Conservation (phyloP, 768 basidiomycete species). For the Trichaptum fuscoviolaceum region DNA sequence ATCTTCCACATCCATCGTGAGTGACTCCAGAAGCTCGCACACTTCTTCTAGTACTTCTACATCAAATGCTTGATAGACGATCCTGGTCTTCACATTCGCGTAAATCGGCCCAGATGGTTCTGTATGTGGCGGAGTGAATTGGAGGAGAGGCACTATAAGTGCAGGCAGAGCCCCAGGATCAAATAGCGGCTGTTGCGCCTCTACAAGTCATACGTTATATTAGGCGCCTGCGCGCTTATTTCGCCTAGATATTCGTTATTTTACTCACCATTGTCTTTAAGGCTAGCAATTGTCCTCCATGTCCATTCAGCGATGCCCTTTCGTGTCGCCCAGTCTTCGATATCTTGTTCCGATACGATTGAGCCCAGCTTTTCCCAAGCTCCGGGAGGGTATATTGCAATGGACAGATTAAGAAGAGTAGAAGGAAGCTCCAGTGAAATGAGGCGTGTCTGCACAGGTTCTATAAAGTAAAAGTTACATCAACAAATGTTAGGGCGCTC, state of each 20-base stretch:
- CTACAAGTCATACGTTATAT: no score
- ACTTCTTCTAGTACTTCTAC: constrained; percentile 69
- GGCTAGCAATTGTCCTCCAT: constrained; percentile 69
- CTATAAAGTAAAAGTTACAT: constrained; percentile 31
- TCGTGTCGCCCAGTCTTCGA: constrained; percentile 63
- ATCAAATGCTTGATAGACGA: constrained; percentile 36
- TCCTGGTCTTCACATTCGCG: constrained; percentile 10
- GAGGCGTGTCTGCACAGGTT: constrained; percentile 64
- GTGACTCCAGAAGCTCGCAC: constrained; percentile 71
- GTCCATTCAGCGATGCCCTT: constrained; percentile 67
- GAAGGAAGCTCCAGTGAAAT: constrained; percentile 63
- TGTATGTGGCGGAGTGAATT: constrained; percentile 54
- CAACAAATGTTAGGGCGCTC: constrained; percentile 6
- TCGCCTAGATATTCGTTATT: constrained; percentile 7
- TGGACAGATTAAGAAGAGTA: constrained; percentile 63
- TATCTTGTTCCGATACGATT: constrained; percentile 13
- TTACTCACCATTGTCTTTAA: constrained; percentile 65
- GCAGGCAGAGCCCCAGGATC: constrained; percentile 58
- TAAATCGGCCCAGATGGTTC: constrained; percentile 20
- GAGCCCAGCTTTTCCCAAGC: constrained; percentile 44
- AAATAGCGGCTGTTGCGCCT: constrained; percentile 43
- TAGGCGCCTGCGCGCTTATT: not conserved
- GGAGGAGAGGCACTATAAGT: constrained; percentile 50
- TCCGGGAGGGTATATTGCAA: constrained; percentile 67
- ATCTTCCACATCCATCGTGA: constrained; percentile 73